Evolutionary conservation across 2,329 filamentous ascomycete species (phyloP).

Genomic region (Albifimbria verrucaria): DNA sequence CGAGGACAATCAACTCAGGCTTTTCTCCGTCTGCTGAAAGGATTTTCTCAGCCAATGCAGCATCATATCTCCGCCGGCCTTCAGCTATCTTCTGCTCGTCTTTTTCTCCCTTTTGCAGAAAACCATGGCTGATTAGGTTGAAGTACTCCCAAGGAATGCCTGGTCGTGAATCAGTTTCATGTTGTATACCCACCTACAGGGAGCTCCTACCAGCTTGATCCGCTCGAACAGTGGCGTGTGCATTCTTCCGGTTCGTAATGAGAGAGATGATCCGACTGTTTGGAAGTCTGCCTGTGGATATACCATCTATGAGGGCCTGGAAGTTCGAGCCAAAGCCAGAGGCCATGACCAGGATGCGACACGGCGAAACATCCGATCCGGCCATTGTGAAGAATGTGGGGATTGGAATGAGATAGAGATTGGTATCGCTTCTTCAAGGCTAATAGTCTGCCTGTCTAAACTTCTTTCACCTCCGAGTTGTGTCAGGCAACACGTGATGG

Average conservation of each 20-base stretch:
- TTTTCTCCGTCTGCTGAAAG: slow-evolving; percentile 45
- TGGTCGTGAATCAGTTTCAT: slow-evolving; percentile 6
- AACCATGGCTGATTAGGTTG: slow-evolving; percentile 74
- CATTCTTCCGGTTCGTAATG: slow-evolving; percentile 46
- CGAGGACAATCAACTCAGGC: slow-evolving; percentile 75
- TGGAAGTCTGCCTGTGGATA: slow-evolving; percentile 35
- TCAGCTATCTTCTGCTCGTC: slow-evolving; percentile 51
- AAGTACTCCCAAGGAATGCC: slow-evolving; percentile 72
- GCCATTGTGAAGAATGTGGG: not conserved
- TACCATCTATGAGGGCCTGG: slow-evolving; percentile 63
- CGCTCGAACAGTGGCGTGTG: slow-evolving; percentile 39
- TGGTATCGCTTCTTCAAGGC: too few relatives aligned
- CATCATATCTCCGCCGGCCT: slow-evolving; percentile 69
- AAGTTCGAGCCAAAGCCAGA: slow-evolving; percentile 76
- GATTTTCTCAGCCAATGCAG: slow-evolving; percentile 67
- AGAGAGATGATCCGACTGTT: slow-evolving; percentile 43
- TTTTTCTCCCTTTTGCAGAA: slow-evolving; percentile 53
- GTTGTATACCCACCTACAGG: not conserved
- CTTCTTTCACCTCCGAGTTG: too few relatives aligned
- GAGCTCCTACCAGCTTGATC: slow-evolving; percentile 36
- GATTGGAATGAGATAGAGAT: not conserved
- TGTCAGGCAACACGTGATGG: too few relatives aligned
- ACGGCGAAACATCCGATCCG: slow-evolving; percentile 16
- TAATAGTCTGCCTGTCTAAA: too few relatives aligned
- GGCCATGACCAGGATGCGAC: slow-evolving; percentile 64